These are phyloP conservation scores for Hirsutella thompsonii DNA, from an alignment of 2,329 filamentous ascomycete species.

Conservation along the genomic window DNA sequence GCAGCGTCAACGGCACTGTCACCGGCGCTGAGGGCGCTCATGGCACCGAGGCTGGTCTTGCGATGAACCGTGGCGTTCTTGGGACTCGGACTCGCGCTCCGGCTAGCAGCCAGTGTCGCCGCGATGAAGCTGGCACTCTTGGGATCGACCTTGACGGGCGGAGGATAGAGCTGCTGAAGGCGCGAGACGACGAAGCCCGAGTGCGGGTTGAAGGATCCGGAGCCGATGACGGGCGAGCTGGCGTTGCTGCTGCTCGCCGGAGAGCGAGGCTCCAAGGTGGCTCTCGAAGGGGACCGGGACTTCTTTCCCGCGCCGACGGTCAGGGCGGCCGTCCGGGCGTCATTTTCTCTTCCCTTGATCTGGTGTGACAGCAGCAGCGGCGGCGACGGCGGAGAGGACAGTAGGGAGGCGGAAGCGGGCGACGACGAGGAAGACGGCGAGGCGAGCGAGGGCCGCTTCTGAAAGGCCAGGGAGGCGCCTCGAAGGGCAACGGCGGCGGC, in stretches of 20 bases:
- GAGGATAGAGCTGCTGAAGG: slow-evolving; percentile 10
- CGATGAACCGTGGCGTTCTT: slow-evolving; percentile 3
- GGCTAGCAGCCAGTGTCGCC: slow-evolving; percentile 46
- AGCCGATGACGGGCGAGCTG: background rate
- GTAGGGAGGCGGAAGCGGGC: slow-evolving; percentile 4
- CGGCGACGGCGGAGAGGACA: slow-evolving; percentile 2
- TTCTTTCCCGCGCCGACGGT: slow-evolving; percentile 14
- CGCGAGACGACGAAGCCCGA: slow-evolving; percentile 9
- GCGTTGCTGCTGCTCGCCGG: background rate
- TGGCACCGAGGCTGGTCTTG: background rate
- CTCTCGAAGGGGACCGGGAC: background rate
- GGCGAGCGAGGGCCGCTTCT: slow-evolving; percentile 16
- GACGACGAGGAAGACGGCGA: slow-evolving; percentile 2
- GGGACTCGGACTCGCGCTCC: slow-evolving; percentile 28
- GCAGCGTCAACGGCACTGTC: slow-evolving; percentile 31
- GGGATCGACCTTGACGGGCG: slow-evolving; percentile 16
- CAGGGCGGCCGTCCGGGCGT: slow-evolving; percentile 31
- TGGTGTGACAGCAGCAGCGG: background rate
- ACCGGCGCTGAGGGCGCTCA: slow-evolving; percentile 8
- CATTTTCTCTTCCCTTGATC: slow-evolving; percentile 14
- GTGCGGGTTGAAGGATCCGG: background rate
- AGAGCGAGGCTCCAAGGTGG: background rate
- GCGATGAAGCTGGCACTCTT: slow-evolving; percentile 42
- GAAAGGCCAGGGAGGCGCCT: slow-evolving; percentile 43
- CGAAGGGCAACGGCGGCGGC: slow-evolving; percentile 35